Percentiles rank a stretch among this genome's conserved stretches.
phyloP scores from a whole-genome alignment of 495 filamentous ascomycete species.

The Apodospora peruviana region DNA sequence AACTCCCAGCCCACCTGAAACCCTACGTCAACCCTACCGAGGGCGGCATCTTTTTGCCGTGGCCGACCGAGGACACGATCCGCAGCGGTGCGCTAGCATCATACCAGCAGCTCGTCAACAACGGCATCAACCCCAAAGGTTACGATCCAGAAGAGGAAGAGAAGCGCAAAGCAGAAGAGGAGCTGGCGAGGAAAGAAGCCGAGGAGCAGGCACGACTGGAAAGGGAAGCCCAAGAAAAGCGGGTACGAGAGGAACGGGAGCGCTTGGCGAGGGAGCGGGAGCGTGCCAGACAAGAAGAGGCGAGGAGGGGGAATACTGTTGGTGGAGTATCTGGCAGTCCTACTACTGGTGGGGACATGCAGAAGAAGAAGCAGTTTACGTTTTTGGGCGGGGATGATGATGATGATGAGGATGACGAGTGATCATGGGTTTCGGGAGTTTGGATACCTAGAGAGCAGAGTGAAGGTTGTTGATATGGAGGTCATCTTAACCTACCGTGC shows the following conservation, averaged over 20 bases:
- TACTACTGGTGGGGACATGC: slow-evolving; percentile 21
- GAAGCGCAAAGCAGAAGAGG: slow-evolving; percentile 32
- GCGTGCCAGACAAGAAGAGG: slow-evolving; percentile 40
- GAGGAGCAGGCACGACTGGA: slow-evolving; percentile 39
- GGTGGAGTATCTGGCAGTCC: slow-evolving; percentile 2
- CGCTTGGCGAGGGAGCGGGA: slow-evolving; percentile 31
- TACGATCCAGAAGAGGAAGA: slow-evolving; percentile 51
- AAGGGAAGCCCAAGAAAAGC: slow-evolving; percentile 35
- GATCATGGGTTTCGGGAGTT: slow-evolving; percentile 1
- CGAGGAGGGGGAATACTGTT: slow-evolving; percentile 33
- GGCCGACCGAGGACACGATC: slow-evolving; percentile 61
- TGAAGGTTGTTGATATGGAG: no score
- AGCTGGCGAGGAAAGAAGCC: slow-evolving; percentile 30
- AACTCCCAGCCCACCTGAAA: slow-evolving; percentile 34
- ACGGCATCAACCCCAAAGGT: slow-evolving; percentile 49
- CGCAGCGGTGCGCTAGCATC: slow-evolving; percentile 55
- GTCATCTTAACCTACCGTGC: no score
- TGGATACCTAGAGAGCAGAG: no score
- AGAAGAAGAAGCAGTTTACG: slow-evolving; percentile 43
- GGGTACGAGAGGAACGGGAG: slow-evolving; percentile 31
- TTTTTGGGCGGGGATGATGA: slow-evolving; percentile 49
- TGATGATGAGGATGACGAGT: slow-evolving; percentile 41
- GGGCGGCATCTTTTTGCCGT: slow-evolving; percentile 54
- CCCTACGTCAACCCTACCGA: slow-evolving; percentile 48
- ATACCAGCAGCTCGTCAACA: slow-evolving; percentile 51